These are phyloP conservation scores for Articulospora tetracladia DNA, from an alignment of 495 filamentous ascomycete species.

Conservation along the genomic window DNA sequence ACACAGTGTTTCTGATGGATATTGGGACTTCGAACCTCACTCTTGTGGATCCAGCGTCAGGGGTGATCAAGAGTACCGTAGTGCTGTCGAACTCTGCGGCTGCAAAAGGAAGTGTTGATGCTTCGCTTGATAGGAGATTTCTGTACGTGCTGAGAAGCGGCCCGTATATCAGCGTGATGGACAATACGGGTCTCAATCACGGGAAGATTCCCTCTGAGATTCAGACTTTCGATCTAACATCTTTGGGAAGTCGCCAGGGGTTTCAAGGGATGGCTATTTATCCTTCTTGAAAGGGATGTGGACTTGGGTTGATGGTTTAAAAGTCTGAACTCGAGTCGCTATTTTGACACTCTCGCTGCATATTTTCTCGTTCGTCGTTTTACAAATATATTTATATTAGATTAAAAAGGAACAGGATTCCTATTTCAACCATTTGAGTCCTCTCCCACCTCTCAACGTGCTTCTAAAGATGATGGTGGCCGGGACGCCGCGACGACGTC, in stretches of 20 bases:
- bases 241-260: slow-evolving; percentile 18
- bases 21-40: slow-evolving; percentile 17
- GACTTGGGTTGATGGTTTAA: too few species aligned
- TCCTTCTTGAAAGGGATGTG: too few species aligned
- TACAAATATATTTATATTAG: too few species aligned
- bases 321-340: too few species aligned
- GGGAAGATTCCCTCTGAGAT: slow-evolving; percentile 14
- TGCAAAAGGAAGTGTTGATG: slow-evolving; percentile 19
- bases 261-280: slow-evolving; percentile 26
- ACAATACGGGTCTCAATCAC: slow-evolving; percentile 1
- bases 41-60: slow-evolving; percentile 18
- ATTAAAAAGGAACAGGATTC: too few species aligned
- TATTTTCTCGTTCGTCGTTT: too few species aligned
- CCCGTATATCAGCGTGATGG: slow-evolving; percentile 14
- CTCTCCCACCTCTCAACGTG: too few species aligned
- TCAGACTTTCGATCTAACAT: slow-evolving; percentile 26
- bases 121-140: slow-evolving; percentile 13
- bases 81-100: background rate
- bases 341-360: too few species aligned
- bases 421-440: too few species aligned
- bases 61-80: slow-evolving; percentile 15
- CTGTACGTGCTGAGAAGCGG: slow-evolving; percentile 25
- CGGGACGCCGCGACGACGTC: too few species aligned
- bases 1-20: slow-evolving; percentile 25
- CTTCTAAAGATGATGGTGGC: too few species aligned